A percentile compares a stretch with the other conserved stretches of the same genome.
These are phyloP conservation scores for Pseudopediastrum boryanum DNA, from an alignment of 139 green algal genomes.

Conservation along the genomic window DNA sequence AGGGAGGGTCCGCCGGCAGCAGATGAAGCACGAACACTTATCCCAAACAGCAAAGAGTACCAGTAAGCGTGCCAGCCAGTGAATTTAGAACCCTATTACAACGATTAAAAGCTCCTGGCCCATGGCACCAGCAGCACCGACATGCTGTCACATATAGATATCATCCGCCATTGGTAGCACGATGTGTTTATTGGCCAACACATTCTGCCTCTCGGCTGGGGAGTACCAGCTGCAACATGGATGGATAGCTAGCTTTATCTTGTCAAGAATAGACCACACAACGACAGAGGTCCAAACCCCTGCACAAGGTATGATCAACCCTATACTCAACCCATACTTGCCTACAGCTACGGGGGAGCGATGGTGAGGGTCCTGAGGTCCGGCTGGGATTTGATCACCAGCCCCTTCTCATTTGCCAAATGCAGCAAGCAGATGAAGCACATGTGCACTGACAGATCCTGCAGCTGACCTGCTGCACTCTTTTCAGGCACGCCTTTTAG, in stretches of 20 bases:
- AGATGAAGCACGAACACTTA: no score
- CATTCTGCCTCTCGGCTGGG: no score
- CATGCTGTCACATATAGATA: no score
- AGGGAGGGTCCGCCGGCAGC: no score
- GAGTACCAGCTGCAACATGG: neutral
- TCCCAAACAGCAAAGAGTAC: no score
- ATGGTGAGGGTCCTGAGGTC: constrained; percentile 31
- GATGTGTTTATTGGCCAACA: no score
- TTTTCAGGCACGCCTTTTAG: constrained; percentile 56
- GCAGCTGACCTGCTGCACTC: constrained; percentile 53
- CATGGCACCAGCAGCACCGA: no score
- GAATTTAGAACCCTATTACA: no score
- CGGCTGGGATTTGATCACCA: constrained; percentile 52
- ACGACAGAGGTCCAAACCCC: neutral
- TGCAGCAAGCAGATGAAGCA: constrained; percentile 99
- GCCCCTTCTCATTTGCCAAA: constrained; percentile 92
- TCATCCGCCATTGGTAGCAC: no score
- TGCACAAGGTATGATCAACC: neutral
- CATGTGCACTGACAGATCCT: constrained; percentile 90
- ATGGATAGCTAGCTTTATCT: neutral
- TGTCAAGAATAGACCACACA: neutral
- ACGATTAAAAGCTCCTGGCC: no score
- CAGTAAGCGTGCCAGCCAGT: no score
- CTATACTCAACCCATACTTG: neutral
- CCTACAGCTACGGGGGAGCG: neutral